Conservation (phyloP, 1,139 yeast species). For the Citeromyces hawaiiensis region DNA sequence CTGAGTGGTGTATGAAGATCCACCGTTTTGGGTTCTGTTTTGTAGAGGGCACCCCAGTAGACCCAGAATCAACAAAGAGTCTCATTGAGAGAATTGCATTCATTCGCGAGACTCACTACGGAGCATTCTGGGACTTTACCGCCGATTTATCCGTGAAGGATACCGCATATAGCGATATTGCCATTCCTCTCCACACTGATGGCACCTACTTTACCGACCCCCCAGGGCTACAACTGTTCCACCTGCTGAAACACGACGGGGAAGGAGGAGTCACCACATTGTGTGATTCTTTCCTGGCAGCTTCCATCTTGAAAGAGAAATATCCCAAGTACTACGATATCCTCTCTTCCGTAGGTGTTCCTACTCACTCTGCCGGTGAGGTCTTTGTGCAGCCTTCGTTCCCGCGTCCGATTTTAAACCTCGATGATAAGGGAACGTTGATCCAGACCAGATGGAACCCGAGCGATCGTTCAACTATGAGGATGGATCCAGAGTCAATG, state of each 20-base stretch:
- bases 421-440: slow-evolving; percentile 38
- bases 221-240: slow-evolving; percentile 66
- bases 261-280: slow-evolving; percentile 64
- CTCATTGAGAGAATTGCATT: slow-evolving; percentile 49
- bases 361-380: slow-evolving; percentile 76
- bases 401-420: slow-evolving; percentile 49
- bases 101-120: slow-evolving; percentile 64
- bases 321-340: slow-evolving; percentile 45
- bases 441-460: slow-evolving; percentile 68
- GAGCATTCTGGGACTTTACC: slow-evolving; percentile 76
- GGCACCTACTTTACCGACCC: slow-evolving; percentile 75
- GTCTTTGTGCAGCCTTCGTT: slow-evolving; percentile 55
- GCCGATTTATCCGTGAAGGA: slow-evolving; percentile 60
- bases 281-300: slow-evolving; percentile 59
- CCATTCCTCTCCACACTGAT: slow-evolving; percentile 58
- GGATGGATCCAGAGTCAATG: slow-evolving; percentile 41
- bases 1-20: slow-evolving; percentile 47
- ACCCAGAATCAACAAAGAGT: slow-evolving; percentile 47
- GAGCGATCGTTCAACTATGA: slow-evolving; percentile 59
- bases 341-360: slow-evolving; percentile 37
- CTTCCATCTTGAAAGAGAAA: slow-evolving; percentile 29
- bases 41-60: slow-evolving; percentile 48
- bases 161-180: slow-evolving; percentile 64
- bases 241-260: slow-evolving; percentile 46
- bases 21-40: slow-evolving; percentile 52